Conservation (phyloP, 2,329 filamentous ascomycete genomes). For the Aspergillus uvarum region DNA sequence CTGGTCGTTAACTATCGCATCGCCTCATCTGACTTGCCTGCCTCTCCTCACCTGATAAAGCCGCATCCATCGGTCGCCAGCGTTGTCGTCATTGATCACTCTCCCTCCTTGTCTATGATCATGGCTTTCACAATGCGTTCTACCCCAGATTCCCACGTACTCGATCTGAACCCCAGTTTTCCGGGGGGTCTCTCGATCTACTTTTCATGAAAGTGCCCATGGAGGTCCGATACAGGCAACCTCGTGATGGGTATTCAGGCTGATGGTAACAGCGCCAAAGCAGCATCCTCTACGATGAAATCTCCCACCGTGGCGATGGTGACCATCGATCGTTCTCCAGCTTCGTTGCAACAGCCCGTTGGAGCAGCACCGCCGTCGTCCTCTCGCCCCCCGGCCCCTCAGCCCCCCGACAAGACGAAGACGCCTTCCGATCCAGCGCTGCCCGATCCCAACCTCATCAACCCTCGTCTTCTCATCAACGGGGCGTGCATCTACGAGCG, state of each 20-base stretch:
- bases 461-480: constrained; percentile 39
- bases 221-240: not conserved
- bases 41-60: constrained; percentile 2
- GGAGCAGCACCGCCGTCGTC: not conserved
- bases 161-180: not conserved
- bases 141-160: not conserved
- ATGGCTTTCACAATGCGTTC: not conserved
- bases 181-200: not conserved
- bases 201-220: not conserved
- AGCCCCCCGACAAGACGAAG: constrained; percentile 2
- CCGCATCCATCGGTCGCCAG: not conserved
- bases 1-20: not conserved
- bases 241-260: constrained; percentile 10
- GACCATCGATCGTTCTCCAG: constrained; percentile 10
- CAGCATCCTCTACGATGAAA: not conserved
- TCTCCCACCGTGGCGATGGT: constrained; percentile 11
- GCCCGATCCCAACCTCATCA: constrained; percentile 38
- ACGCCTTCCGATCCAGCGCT: constrained; percentile 2
- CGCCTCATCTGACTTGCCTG: constrained; percentile 4
- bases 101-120: not conserved
- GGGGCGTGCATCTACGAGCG: constrained; percentile 51
- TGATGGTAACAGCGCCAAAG: not conserved
- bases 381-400: not conserved
- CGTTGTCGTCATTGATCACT: constrained; percentile 1
- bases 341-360: not conserved